Evolutionary conservation across 2,329 filamentous ascomycete species (phyloP), one percentile per base, ranked within the genome.

Genomic region (Tolypocladium sp.): DNA sequence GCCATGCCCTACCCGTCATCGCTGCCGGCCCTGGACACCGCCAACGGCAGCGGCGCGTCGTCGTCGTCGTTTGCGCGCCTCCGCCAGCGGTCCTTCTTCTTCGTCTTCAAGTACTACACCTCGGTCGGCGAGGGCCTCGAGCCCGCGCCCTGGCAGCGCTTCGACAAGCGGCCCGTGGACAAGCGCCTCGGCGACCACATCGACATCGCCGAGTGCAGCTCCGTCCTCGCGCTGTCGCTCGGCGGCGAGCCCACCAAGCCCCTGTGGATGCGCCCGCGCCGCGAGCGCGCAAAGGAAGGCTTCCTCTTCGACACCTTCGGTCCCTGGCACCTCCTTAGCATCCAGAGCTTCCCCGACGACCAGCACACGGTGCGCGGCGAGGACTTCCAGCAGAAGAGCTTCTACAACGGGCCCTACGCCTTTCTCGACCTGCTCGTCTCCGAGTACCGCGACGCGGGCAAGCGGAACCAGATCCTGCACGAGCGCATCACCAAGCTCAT

Each of bases 81-180:
- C 9, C 79, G 78, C 15, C 83, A 83, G 63, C 74, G 80, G 8
- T 81, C 79, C 9, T 85, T 86, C 67, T 79, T 85, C 63, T 86
- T 87, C 67, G 81, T 78, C 49, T 86, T 87, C 67, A 85, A 87
- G 63, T 87, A 86, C 67, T 86, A 85, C 65, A 87, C 84, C 6
- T 76, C 86, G 8, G 78, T 87, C 15, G 80, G 78, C 2, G 76
- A 81, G 5, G 79, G 77, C 4, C 78, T 83, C 46, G 74, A 77
- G 38, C 84, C 85, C 0, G 81, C 84, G 65, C 74, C 80, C 7
- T 87, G 84, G 83, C 85, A 87, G 65, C 72, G 76, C 25, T 79
- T 79, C 42, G 83, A 86, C 63, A 76, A 74, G 51, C 69, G 74
- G n/a, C 69, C 76, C 0, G 64, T 70, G 40, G 68, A 77, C 65